phyloP scores from a whole-genome alignment of 345 rosid species.

The Jatropha curcas region DNA sequence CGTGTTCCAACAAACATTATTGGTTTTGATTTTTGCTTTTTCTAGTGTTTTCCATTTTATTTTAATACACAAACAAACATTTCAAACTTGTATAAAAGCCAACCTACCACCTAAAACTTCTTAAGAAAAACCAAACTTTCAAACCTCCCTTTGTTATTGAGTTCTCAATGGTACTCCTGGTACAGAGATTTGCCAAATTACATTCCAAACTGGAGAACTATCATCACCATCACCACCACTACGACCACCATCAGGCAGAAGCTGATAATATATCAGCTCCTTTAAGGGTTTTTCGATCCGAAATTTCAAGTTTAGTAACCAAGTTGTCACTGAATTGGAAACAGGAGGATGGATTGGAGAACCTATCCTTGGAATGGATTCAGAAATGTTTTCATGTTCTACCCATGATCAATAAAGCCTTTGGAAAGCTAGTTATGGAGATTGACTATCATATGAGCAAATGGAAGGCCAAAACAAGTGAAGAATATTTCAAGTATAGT shows the following conservation, averaged over 20 bases:
- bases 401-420: conserved; percentile 43
- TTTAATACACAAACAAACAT: no score
- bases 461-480: conserved; percentile 44
- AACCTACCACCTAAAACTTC: not conserved
- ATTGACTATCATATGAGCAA: conserved; percentile 47
- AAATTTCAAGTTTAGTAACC: conserved; percentile 33
- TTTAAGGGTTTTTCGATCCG: conserved; percentile 36
- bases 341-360: conserved; percentile 36
- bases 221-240: conserved; percentile 24
- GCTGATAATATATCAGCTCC: conserved; percentile 39
- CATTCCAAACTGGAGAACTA: conserved; percentile 49
- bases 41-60: not conserved
- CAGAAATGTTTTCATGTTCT: conserved; percentile 45
- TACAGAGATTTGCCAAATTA: conserved; percentile 37
- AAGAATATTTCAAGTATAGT: conserved; percentile 47
- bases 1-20: no score
- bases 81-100: conserved; percentile 10
- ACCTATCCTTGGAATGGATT: conserved; percentile 44
- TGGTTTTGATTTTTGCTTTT: not conserved
- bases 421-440: conserved; percentile 48
- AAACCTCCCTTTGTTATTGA: not conserved
- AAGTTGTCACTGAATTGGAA: conserved; percentile 24
- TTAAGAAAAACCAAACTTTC: not conserved
- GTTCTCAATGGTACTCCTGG: conserved; percentile 39
- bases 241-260: conserved; percentile 18